Percentiles rank a stretch among this genome's conserved stretches.
phyloP scores from a whole-genome alignment of 257 asterid genomes.

The Ligustrum vulgare region DNA sequence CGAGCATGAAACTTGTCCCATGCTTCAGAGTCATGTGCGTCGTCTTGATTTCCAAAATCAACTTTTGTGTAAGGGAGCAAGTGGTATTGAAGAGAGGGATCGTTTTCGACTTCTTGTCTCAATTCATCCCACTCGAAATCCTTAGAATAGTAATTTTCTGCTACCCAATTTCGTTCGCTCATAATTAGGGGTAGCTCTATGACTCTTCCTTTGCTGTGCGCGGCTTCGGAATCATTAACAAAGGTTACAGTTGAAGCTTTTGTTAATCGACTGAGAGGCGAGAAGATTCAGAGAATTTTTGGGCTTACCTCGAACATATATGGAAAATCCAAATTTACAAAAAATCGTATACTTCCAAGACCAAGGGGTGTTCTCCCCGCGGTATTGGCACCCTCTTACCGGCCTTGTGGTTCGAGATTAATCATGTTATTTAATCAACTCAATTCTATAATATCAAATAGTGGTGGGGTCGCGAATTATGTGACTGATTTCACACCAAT shows the following conservation, averaged over 20 bases:
- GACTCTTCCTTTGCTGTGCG: slow-evolving; percentile 6
- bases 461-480: too few relatives aligned
- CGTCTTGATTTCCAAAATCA: slow-evolving; percentile 20
- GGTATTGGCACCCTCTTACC: too few relatives aligned
- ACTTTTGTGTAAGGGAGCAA: slow-evolving; percentile 40
- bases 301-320: neutral
- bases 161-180: slow-evolving; percentile 31
- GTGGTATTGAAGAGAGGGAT: slow-evolving; percentile 61
- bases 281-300: neutral
- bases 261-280: neutral
- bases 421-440: too few relatives aligned
- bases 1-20: slow-evolving; percentile 79
- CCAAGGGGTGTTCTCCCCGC: too few relatives aligned
- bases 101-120: slow-evolving; percentile 55
- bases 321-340: too few relatives aligned
- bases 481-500: too few relatives aligned
- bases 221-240: neutral
- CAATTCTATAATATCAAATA: too few relatives aligned
- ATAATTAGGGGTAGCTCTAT: slow-evolving; percentile 12
- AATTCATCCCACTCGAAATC: slow-evolving; percentile 79
- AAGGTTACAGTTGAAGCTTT: neutral
- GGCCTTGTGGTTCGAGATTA: too few relatives aligned
- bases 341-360: too few relatives aligned
- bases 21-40: slow-evolving; percentile 52
- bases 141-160: slow-evolving; percentile 64